Evolutionary conservation across 2,329 filamentous ascomycete species (phyloP).

Genomic region (Phyllosticta citribraziliensis): DNA sequence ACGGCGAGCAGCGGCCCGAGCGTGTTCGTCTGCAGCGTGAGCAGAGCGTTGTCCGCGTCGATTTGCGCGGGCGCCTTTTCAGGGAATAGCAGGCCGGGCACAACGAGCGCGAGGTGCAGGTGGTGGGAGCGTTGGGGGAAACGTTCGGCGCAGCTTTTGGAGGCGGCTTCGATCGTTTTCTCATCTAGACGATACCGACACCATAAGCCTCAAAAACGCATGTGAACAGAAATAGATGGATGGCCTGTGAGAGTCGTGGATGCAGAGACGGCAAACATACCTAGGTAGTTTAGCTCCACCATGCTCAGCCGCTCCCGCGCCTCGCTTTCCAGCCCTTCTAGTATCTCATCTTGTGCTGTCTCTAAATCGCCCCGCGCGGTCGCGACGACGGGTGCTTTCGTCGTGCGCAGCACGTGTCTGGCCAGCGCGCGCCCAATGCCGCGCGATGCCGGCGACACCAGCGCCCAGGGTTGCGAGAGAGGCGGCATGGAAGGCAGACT

Average conservation of each 20-base stretch:
- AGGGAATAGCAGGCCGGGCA: constrained; percentile 63
- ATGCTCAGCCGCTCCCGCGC: constrained; percentile 41
- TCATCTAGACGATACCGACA: constrained; percentile 42
- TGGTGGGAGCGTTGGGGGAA: constrained; percentile 34
- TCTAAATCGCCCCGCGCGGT: constrained; percentile 48
- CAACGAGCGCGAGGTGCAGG: constrained; percentile 56
- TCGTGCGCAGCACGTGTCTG: constrained; percentile 47
- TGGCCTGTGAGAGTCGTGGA: not conserved
- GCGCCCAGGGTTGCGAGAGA: constrained; percentile 30
- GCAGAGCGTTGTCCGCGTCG: constrained; percentile 48
- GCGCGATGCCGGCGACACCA: constrained; percentile 50
- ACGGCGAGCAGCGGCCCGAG: constrained; percentile 66
- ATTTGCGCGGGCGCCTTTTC: constrained; percentile 63
- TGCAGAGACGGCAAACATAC: constrained; percentile 27
- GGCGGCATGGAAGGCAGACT: not conserved
- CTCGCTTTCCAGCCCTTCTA: constrained; percentile 39
- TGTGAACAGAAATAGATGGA: not conserved
- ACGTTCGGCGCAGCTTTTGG: constrained; percentile 43
- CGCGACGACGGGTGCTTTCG: constrained; percentile 49
- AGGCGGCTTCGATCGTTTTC: constrained; percentile 46
- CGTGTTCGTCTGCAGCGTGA: constrained; percentile 64
- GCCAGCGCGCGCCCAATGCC: constrained; percentile 55
- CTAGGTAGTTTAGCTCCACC: constrained; percentile 46
- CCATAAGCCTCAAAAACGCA: not conserved
- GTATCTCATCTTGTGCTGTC: constrained; percentile 38